A percentile compares a stretch with the other conserved stretches of the same genome.
Evolutionary conservation across 2,329 filamentous ascomycete genomes (phyloP).

Genomic region (Xylariales sp.): DNA sequence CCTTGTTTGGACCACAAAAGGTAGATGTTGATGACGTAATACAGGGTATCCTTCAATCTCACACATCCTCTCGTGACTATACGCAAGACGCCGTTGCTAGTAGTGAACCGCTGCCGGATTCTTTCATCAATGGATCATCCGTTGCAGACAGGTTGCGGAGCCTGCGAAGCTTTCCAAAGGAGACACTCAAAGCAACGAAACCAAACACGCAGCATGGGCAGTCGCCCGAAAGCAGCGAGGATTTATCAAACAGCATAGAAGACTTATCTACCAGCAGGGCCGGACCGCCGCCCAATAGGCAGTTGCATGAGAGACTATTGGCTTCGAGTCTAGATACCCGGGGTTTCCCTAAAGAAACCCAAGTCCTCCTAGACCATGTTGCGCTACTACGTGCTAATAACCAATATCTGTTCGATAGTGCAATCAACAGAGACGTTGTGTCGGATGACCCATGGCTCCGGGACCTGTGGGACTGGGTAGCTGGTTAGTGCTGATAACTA

Average conservation of each 20-base stretch:
- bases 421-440: constrained; percentile 61
- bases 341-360: constrained; percentile 46
- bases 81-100: constrained; percentile 34
- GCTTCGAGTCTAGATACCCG: constrained; percentile 38
- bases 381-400: constrained; percentile 58
- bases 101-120: constrained; percentile 31
- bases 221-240: constrained; percentile 13
- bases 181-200: constrained; percentile 14
- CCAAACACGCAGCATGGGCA: constrained; percentile 13
- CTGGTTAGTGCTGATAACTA: constrained; percentile 42
- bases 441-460: constrained; percentile 70
- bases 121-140: constrained; percentile 36
- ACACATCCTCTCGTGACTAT: constrained; percentile 26
- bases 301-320: constrained; percentile 54
- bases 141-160: constrained; percentile 45
- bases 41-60: constrained; percentile 34
- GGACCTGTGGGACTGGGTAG: constrained; percentile 73
- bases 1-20: constrained; percentile 53
- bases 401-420: constrained; percentile 60
- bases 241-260: constrained; percentile 27
- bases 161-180: constrained; percentile 34
- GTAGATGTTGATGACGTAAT: constrained; percentile 37
- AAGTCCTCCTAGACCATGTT: constrained; percentile 49
- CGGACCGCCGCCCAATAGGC: constrained; percentile 44
- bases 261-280: constrained; percentile 32